Conservation (phyloP, 495 filamentous ascomycete genomes). For the Choiromyces venosus region DNA sequence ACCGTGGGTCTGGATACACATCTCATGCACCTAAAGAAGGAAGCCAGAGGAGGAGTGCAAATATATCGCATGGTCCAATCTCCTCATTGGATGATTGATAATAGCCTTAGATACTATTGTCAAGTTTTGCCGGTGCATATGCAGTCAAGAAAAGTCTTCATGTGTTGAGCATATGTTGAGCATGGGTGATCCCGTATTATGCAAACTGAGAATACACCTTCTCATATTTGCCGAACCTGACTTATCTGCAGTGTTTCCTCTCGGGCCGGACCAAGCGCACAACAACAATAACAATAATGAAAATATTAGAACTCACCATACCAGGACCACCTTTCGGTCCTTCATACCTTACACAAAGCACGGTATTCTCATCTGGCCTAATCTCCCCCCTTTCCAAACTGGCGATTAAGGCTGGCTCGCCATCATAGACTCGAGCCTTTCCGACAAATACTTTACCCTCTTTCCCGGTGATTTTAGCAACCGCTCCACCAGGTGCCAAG, state of each 20-base stretch:
- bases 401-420: constrained; percentile 70
- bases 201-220: not conserved
- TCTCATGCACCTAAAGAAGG: not conserved
- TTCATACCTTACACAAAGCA: constrained; percentile 89
- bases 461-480: constrained; percentile 97
- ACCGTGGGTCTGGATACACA: constrained; percentile 7
- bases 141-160: not conserved
- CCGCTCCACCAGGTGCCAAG: constrained; percentile 82
- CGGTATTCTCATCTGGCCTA: constrained; percentile 74
- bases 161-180: not conserved
- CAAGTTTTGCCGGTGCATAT: not conserved
- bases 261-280: constrained; percentile 10
- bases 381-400: constrained; percentile 68
- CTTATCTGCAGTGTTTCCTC: constrained; percentile 2
- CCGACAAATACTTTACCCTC: constrained; percentile 81
- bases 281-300: constrained; percentile 26
- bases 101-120: not conserved
- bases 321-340: constrained; percentile 92
- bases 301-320: constrained; percentile 53
- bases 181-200: not conserved
- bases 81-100: constrained; percentile 22
- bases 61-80: constrained; percentile 24
- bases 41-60: not conserved
- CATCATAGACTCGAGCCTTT: constrained; percentile 82
- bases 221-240: not conserved